Conservation (phyloP, 257 asterid species). For the Forsythia viridissima region DNA sequence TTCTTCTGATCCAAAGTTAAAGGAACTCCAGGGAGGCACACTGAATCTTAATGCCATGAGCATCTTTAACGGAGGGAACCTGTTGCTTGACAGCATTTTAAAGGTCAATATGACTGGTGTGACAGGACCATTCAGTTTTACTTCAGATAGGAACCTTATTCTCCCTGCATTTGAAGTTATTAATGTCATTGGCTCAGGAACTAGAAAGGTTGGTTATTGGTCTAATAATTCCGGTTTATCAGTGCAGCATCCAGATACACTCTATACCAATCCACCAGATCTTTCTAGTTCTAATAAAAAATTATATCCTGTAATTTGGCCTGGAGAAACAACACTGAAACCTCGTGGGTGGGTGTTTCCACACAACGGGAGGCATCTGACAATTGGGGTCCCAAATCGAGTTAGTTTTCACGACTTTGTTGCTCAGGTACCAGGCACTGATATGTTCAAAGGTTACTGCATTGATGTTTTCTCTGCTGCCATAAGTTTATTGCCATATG, state of each 20-base stretch:
- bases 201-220: slow-evolving; percentile 53
- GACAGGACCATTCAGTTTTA: slow-evolving; percentile 47
- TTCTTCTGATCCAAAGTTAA: slow-evolving; percentile 37
- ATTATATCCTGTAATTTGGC: slow-evolving; percentile 50
- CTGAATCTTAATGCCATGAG: slow-evolving; percentile 39
- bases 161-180: slow-evolving; percentile 59
- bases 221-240: slow-evolving; percentile 62
- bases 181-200: slow-evolving; percentile 53
- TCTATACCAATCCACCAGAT: slow-evolving; percentile 34
- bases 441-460: slow-evolving; percentile 52
- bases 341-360: slow-evolving; percentile 81
- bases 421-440: slow-evolving; percentile 26
- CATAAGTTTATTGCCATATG: slow-evolving; percentile 51
- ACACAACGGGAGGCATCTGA: slow-evolving; percentile 43
- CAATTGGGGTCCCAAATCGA: slow-evolving; percentile 58
- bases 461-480: slow-evolving; percentile 64
- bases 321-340: slow-evolving; percentile 44
- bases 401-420: slow-evolving; percentile 55
- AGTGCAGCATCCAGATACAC: slow-evolving; percentile 43
- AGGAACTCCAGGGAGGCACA: slow-evolving; percentile 22
- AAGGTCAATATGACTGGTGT: slow-evolving; percentile 54
- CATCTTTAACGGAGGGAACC: slow-evolving; percentile 48
- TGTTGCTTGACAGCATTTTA: slow-evolving; percentile 39
- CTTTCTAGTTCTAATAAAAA: slow-evolving; percentile 40
- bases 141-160: slow-evolving; percentile 40